These are phyloP conservation scores for Blastocystis sp. DNA, from an alignment of 352 stramenopile species.

Conservation along the genomic window DNA sequence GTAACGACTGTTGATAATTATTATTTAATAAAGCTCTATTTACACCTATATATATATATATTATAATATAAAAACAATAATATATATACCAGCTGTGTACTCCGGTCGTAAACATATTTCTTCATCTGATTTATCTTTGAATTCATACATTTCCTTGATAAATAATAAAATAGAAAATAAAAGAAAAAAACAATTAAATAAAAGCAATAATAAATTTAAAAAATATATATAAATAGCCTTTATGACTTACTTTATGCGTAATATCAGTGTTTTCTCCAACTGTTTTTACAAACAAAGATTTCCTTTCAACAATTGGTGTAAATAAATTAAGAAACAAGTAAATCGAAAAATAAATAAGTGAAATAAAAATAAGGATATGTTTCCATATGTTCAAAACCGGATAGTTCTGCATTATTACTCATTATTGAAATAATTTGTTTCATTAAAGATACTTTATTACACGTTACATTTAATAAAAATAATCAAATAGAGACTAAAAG, in stretches of 20 bases:
- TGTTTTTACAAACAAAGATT: constrained; percentile 10
- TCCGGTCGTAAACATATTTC: constrained; percentile 21
- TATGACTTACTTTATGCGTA: constrained; percentile 9
- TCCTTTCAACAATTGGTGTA: constrained; percentile 26
- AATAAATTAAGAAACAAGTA: too few species aligned
- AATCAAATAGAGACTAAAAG: too few species aligned
- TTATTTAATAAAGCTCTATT: constrained; percentile 10
- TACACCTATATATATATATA: too few species aligned
- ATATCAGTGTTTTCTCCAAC: constrained; percentile 22
- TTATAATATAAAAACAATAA: too few species aligned
- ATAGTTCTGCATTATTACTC: constrained; percentile 1
- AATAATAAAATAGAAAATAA: too few species aligned
- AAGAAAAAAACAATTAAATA: too few species aligned
- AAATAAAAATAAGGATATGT: constrained; percentile 30
- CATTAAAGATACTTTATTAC: not conserved
- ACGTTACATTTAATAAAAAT: too few species aligned
- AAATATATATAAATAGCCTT: not conserved
- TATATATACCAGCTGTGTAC: constrained; percentile 30
- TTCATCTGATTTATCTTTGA: constrained; percentile 26
- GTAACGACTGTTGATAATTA: not conserved
- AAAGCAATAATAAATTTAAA: too few species aligned
- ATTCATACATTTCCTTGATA: constrained; percentile 37
- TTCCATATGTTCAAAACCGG: constrained; percentile 8
- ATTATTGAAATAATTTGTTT: constrained; percentile 20
- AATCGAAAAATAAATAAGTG: not conserved